phyloP scores from a whole-genome alignment of 257 asterid species.

The Solanum medicagineum region DNA sequence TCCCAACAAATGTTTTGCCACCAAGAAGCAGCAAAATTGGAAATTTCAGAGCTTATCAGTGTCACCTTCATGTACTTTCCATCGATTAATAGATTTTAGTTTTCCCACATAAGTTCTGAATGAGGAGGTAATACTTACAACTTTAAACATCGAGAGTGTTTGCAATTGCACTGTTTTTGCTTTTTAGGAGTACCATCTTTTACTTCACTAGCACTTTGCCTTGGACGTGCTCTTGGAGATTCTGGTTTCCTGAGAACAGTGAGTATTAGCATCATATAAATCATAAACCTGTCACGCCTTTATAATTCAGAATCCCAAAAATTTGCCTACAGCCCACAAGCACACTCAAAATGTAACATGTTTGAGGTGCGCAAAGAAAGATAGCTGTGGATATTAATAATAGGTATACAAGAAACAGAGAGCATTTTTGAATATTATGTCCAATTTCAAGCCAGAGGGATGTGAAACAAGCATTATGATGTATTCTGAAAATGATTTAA shows the following conservation, averaged over 20 bases:
- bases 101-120: neutral
- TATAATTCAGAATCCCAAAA: neutral
- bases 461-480: neutral
- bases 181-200: constrained; percentile 94
- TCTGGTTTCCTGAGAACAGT: constrained; percentile 64
- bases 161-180: constrained; percentile 93
- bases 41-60: neutral
- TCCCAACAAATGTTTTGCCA: neutral
- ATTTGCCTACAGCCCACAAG: neutral
- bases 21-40: neutral
- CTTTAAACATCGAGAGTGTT: constrained; percentile 88
- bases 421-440: neutral
- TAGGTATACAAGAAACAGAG: neutral
- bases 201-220: constrained; percentile 44
- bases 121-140: constrained; percentile 47
- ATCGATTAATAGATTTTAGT: neutral
- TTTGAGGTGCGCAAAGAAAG: neutral
- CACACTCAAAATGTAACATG: neutral
- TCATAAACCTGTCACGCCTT: neutral
- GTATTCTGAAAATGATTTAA: neutral
- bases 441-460: neutral
- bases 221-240: constrained; percentile 71
- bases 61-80: neutral
- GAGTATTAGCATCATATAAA: neutral
- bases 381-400: neutral